Percentiles rank a stretch among this genome's conserved stretches.
Evolutionary conservation across 345 rosid species (phyloP).

Genomic region (Aquilaria yunnanensis): DNA sequence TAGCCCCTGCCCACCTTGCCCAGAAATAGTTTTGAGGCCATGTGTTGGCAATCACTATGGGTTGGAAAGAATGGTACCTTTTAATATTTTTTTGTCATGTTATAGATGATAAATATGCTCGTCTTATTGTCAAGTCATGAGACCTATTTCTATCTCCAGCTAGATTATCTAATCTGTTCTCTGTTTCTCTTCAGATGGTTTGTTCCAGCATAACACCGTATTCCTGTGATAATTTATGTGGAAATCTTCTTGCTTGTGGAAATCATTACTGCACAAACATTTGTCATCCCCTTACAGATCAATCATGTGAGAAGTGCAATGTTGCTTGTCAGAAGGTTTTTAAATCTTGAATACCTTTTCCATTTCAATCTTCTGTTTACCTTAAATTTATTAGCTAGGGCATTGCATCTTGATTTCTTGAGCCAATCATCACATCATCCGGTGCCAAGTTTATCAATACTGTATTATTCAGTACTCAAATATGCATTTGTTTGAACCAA

Average conservation of each 20-base stretch:
- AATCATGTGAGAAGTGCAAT: constrained; percentile 69
- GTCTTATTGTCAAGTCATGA: constrained; percentile 2
- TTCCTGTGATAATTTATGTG: constrained; percentile 87
- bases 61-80: constrained; percentile 76
- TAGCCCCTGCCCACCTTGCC: constrained; percentile 82
- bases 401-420: not conserved
- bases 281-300: constrained; percentile 61
- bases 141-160: constrained; percentile 1
- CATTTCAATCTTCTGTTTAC: not conserved
- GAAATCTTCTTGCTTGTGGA: constrained; percentile 84
- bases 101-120: not conserved
- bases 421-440: not conserved
- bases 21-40: constrained; percentile 80
- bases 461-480: too few species aligned
- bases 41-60: constrained; percentile 85
- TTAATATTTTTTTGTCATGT: constrained; percentile 12
- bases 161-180: constrained; percentile 4
- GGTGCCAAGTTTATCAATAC: not conserved
- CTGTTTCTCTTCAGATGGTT: constrained; percentile 47
- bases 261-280: constrained; percentile 80
- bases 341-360: not conserved
- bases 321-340: constrained; percentile 87
- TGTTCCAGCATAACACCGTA: constrained; percentile 61
- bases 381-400: not conserved
- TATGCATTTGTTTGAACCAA: too few species aligned